Conservation (phyloP, 2,329 filamentous ascomycete genomes). For the Colletotrichum lini region DNA sequence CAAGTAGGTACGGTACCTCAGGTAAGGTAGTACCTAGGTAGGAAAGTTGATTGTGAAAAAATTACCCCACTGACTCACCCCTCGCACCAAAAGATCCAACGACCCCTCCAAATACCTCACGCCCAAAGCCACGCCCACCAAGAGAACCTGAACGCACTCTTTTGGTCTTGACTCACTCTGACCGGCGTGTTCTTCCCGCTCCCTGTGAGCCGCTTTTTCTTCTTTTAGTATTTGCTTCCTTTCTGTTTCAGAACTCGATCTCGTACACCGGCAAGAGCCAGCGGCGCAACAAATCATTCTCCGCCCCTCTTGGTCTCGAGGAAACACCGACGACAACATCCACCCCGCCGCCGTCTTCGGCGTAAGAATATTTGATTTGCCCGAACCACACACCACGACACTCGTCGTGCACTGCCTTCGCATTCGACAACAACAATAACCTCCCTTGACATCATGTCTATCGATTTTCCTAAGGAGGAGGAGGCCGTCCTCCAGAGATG, state of each 20-base stretch:
- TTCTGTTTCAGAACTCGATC: background rate
- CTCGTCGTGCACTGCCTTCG: background rate
- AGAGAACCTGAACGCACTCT: slow-evolving; percentile 8
- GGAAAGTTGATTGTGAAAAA: slow-evolving; percentile 36
- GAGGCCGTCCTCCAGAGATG: slow-evolving; percentile 87
- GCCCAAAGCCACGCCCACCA: background rate
- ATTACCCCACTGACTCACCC: slow-evolving; percentile 42
- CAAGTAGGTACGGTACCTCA: too few relatives aligned
- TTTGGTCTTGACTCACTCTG: slow-evolving; percentile 23
- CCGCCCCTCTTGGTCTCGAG: slow-evolving; percentile 5
- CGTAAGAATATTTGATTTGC: slow-evolving; percentile 17
- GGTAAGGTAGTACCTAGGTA: background rate
- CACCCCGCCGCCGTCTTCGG: slow-evolving; percentile 1
- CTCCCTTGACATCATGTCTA: slow-evolving; percentile 72
- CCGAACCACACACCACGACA: background rate
- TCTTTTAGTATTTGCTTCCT: too few relatives aligned
- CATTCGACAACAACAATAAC: background rate
- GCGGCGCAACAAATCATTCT: background rate
- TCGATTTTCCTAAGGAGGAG: slow-evolving; percentile 94
- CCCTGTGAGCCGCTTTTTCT: background rate
- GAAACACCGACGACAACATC: slow-evolving; percentile 14
- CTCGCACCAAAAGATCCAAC: slow-evolving; percentile 17
- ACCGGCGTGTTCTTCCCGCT: background rate
- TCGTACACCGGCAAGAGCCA: background rate
- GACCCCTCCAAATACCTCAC: slow-evolving; percentile 32